These are phyloP conservation scores for Tetraselmis striata DNA, from an alignment of 139 green algal species.

Conservation along the genomic window DNA sequence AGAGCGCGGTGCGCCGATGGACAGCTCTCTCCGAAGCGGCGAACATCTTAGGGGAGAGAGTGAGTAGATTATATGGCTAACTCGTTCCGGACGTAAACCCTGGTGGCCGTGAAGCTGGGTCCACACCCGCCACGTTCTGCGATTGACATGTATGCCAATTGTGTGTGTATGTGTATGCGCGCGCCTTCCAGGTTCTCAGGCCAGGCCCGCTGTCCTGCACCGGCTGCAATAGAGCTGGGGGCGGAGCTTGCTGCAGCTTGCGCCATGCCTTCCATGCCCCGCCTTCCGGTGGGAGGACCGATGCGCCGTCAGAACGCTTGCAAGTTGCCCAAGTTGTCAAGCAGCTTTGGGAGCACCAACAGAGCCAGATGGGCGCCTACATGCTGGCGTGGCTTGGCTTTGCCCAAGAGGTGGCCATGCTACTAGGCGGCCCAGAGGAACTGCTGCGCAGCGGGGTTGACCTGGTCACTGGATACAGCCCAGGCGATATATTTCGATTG, in stretches of 20 bases:
- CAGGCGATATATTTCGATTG: not conserved
- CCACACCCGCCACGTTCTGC: too few species aligned
- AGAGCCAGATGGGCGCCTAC: not conserved
- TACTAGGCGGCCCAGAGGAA: not conserved
- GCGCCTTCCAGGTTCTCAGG: too few species aligned
- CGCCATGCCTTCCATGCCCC: too few species aligned
- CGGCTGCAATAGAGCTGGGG: too few species aligned
- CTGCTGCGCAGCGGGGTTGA: not conserved
- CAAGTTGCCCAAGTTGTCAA: not conserved
- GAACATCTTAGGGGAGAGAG: not conserved
- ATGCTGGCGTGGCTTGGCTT: not conserved
- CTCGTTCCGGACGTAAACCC: too few species aligned
- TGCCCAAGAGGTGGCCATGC: not conserved
- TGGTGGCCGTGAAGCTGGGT: too few species aligned
- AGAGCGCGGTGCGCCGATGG: not conserved
- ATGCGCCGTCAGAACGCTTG: too few species aligned
- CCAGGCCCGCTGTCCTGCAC: too few species aligned
- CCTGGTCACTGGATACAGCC: not conserved
- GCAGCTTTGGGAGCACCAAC: not conserved
- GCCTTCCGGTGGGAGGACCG: too few species aligned
- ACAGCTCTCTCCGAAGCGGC: not conserved
- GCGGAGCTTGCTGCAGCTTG: too few species aligned
- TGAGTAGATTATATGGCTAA: not conserved
- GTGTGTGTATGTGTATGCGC: too few species aligned
- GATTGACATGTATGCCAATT: too few species aligned